Percentiles rank a stretch among this genome's conserved stretches.
These are phyloP conservation scores for Fragaria nilgerrensis DNA, from an alignment of 306 rosid species.

Conservation along the genomic window DNA sequence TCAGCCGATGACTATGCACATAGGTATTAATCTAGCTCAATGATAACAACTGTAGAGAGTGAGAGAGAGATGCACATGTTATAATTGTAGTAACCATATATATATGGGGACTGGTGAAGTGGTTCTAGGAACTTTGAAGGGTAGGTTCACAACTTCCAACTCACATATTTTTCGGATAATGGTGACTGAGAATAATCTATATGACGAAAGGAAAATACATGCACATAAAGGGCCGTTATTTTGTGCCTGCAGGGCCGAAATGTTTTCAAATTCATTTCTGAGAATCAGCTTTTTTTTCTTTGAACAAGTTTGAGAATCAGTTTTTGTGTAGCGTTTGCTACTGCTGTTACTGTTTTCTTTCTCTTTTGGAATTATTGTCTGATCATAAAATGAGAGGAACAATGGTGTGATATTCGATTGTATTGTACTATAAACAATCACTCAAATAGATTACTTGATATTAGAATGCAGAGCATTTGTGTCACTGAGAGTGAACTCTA, in stretches of 20 bases:
- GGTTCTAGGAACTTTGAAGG: slow-evolving; percentile 1
- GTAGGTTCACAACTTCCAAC: slow-evolving; percentile 15
- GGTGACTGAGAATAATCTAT: neutral
- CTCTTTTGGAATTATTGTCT: neutral
- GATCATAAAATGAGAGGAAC: neutral
- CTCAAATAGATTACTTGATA: neutral
- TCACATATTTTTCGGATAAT: neutral
- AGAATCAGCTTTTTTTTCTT: no score
- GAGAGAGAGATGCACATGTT: slow-evolving; percentile 7
- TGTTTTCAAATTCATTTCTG: neutral
- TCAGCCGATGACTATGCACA: slow-evolving; percentile 4
- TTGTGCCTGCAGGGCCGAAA: neutral
- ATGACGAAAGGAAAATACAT: neutral
- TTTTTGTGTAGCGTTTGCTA: neutral
- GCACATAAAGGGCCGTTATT: neutral
- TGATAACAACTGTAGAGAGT: neutral
- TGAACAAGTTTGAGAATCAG: no score
- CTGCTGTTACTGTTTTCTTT: neutral
- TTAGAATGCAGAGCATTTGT: neutral
- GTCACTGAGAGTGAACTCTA: neutral
- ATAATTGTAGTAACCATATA: neutral
- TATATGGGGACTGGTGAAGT: neutral
- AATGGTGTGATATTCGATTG: neutral
- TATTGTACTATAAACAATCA: neutral
- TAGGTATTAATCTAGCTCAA: slow-evolving; percentile 3